phyloP scores from a whole-genome alignment of 345 rosid genomes.

The Odontarrhena argentea region DNA sequence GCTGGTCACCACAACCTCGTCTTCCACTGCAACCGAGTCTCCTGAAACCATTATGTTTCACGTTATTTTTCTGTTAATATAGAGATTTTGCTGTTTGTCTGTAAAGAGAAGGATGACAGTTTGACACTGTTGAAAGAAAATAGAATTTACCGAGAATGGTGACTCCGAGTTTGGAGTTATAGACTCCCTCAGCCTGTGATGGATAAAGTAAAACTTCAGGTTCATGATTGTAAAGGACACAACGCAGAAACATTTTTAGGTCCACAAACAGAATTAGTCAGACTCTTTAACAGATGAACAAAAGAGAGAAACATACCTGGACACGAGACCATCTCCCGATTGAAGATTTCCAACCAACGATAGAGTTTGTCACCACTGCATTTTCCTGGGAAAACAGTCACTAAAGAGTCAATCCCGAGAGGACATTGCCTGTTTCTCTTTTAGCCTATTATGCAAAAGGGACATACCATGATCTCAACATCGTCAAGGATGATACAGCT shows the following conservation, averaged over 20 bases:
- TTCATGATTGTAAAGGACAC: slow-evolving; percentile 8
- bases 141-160: slow-evolving; percentile 77
- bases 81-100: neutral
- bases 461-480: slow-evolving; percentile 80
- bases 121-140: neutral
- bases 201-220: slow-evolving; percentile 27
- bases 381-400: slow-evolving; percentile 62
- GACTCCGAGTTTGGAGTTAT: slow-evolving; percentile 82
- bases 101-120: neutral
- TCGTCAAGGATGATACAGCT: slow-evolving; percentile 90
- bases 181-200: slow-evolving; percentile 85
- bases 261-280: slow-evolving; percentile 23
- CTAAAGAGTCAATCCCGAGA: slow-evolving; percentile 28
- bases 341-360: slow-evolving; percentile 93
- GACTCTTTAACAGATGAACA: slow-evolving; percentile 5
- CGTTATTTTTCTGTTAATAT: slow-evolving; percentile 2
- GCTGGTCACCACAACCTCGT: slow-evolving; percentile 83
- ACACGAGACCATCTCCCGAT: slow-evolving; percentile 95
- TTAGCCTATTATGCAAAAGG: neutral
- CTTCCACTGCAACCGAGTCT: slow-evolving; percentile 88
- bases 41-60: slow-evolving; percentile 48
- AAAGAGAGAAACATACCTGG: slow-evolving; percentile 54
- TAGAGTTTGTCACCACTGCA: slow-evolving; percentile 82
- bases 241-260: slow-evolving; percentile 4
- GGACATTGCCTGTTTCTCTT: neutral